Evolutionary conservation across 1,284 basidiomycete species (phyloP), one percentile per base, ranked within the genome.

Genomic region (Fomes fomentarius): DNA sequence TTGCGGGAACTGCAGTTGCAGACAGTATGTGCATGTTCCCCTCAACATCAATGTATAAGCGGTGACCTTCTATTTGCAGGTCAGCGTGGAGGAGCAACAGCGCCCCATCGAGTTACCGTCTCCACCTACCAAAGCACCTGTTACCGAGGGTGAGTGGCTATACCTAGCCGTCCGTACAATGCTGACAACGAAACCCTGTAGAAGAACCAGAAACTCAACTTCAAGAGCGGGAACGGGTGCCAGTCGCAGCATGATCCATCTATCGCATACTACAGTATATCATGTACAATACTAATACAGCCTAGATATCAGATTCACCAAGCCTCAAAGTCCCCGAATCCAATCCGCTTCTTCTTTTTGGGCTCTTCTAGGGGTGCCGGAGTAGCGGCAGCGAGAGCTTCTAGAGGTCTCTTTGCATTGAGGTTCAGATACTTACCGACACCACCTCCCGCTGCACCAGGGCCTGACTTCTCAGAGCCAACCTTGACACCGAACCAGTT

Each of bases 401-500:
- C 63, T 11, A 65, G 48, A 31, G 81, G 75, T 44, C 87, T 71
- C 65, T 87, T 89, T 38, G 75, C 61, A 9, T 66, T 67, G 17
- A 61, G 37, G 59, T 76, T 78, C 38, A 92, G 73, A 66, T 92
- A 92, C 67, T 88, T 91, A 0, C 89, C 82, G 4, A 84, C 71
- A 8, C 80, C 76, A 40, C 66, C 70, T 9, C 69, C 65, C 0
- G 43, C 63, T 5, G 68, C 74, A 12, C 56, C 68, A 14, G 52
- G 60, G 3, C 66, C 65, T 24, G 68, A 64, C 4, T 66, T 67
- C 25, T 74, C 75, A 25, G 76, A 57, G 3, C 88, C 85, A 5
- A 91, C 79, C 68, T 88, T 91, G 38, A 84, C 81, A n/a, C 90
- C 90, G 69, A 93, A 93, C 91, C 90, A 93, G 63, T 91, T 93